Base-by-base conservation (phyloP, 2,329 filamentous ascomycete species). In the Neopestalotiopsis sp. region DNA sequence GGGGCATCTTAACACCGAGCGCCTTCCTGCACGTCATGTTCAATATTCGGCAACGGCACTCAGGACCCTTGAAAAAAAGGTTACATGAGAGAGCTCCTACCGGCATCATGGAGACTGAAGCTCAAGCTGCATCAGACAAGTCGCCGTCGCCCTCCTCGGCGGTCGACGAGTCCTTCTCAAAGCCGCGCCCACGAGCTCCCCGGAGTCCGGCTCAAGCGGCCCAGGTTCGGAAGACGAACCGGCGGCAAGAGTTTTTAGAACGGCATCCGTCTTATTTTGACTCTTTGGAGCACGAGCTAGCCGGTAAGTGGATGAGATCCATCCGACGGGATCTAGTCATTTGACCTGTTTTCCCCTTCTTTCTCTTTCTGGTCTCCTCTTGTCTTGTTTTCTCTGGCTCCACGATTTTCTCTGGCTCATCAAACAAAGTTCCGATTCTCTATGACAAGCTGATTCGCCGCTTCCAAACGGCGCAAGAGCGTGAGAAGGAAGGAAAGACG, bases 401-500 rank as follows among this genome's bases (percentile, higher is more conserved):
- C 34, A 38, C 34, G 34, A 38, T 4, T 10, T 38, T 38, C 7
- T 42, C 20, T 59, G 30, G 20, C 38, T 68, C 24, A 30, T 57
- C 20, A 32, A 12, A 13, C 34, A 34, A 68, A 87, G 93, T 96
- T 80, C 94, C 94, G 1, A 83, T 95, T 9, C 87, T 97, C 40
- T 97, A 97, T 83, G 93, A 97, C 78, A 88, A 89, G 66, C 85
- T 97, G 30, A 88, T 97, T 70, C 90, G 93, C 66, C 89, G 89
- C 65, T 95, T 94, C 78, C 93, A 95, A 72, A 91, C 90, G 1
- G 82, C 90, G 2, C 84, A 86, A 4, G 94, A 97, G 81, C 89
- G 93, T 66, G 90, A 94, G 77, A 86, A 86, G 6, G 93, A 95
- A 74, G 92, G 91, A 9, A 89, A 89, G 58, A 82, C 84, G 9